Evolutionary conservation across 768 basidiomycete genomes (phyloP).

Genomic region (Hygrophoropsis aurantiaca): DNA sequence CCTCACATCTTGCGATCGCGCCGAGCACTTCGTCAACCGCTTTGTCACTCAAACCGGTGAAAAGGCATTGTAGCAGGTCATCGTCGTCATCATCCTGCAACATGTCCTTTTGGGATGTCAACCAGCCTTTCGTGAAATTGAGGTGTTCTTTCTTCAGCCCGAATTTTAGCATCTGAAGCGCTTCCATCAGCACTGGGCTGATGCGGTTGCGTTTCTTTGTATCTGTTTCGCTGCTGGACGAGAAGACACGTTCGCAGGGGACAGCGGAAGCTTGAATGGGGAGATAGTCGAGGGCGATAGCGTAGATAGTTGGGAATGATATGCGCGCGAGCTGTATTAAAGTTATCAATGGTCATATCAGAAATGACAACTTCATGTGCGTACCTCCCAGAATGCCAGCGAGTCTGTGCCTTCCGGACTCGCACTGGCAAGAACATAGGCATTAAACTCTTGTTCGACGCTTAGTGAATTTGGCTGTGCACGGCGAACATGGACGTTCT

Average conservation of each 20-base stretch:
- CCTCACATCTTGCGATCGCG: too few species aligned
- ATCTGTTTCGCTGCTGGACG: too few species aligned
- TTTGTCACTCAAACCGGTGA: too few species aligned
- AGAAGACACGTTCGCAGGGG: neutral
- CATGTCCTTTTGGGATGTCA: too few species aligned
- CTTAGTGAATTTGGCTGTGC: neutral
- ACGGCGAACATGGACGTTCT: neutral
- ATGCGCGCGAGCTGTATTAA: neutral
- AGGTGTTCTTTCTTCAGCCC: constrained; percentile 16
- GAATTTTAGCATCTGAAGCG: constrained; percentile 29
- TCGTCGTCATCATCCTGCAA: too few species aligned
- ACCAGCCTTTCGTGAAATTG: too few species aligned
- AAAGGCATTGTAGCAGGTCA: too few species aligned
- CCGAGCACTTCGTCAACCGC: too few species aligned
- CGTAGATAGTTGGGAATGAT: constrained; percentile 15
- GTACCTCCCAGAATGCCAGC: constrained; percentile 1
- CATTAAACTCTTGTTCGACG: constrained; percentile 8
- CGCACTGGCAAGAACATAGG: neutral
- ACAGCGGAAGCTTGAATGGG: constrained; percentile 18
- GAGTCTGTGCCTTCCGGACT: neutral
- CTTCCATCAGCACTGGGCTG: too few species aligned
- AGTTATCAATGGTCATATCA: neutral
- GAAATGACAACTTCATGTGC: too few species aligned
- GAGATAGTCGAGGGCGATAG: constrained; percentile 24
- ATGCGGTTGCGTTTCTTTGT: too few species aligned